Evolutionary conservation across 768 basidiomycete species (phyloP).

Genomic region (Termitomyces sp.): DNA sequence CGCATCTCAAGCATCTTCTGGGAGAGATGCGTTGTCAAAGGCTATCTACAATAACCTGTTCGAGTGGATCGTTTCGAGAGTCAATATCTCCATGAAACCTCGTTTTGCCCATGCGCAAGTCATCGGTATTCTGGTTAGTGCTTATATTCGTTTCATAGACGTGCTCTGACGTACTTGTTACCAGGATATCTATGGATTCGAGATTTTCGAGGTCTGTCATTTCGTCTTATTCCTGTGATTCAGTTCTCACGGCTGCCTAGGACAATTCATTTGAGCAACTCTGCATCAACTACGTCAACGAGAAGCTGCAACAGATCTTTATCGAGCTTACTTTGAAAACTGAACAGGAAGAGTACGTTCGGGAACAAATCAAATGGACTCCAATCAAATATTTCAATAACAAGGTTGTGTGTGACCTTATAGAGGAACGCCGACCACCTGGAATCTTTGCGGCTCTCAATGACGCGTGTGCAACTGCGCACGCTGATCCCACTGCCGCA

Average conservation of each 20-base stretch:
- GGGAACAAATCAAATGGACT: slow-evolving; percentile 98
- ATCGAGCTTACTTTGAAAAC: slow-evolving; percentile 98
- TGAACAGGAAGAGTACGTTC: slow-evolving; percentile 98
- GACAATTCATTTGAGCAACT: slow-evolving; percentile 97
- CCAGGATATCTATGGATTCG: slow-evolving; percentile 97
- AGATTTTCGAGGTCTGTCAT: slow-evolving; percentile 83
- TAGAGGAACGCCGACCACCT: slow-evolving; percentile 94
- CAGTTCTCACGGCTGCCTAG: slow-evolving; percentile 32
- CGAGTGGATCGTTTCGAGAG: slow-evolving; percentile 97
- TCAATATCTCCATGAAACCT: slow-evolving; percentile 96
- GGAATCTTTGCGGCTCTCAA: slow-evolving; percentile 98
- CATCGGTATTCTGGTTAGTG: slow-evolving; percentile 84
- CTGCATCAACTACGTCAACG: slow-evolving; percentile 99
- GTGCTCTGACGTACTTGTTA: slow-evolving; percentile 2
- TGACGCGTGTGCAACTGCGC: slow-evolving; percentile 98
- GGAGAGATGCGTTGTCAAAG: slow-evolving; percentile 89
- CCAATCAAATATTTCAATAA: slow-evolving; percentile 99
- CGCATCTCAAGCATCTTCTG: slow-evolving; percentile 84
- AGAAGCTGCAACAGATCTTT: slow-evolving; percentile 99
- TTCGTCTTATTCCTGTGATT: not conserved
- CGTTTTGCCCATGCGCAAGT: slow-evolving; percentile 69
- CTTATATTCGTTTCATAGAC: slow-evolving; percentile 1
- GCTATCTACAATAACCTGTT: slow-evolving; percentile 98
- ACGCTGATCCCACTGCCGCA: slow-evolving; percentile 93
- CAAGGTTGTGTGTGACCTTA: slow-evolving; percentile 96